phyloP scores from a whole-genome alignment of 768 basidiomycete species.

The Filobasidium floriforme region DNA sequence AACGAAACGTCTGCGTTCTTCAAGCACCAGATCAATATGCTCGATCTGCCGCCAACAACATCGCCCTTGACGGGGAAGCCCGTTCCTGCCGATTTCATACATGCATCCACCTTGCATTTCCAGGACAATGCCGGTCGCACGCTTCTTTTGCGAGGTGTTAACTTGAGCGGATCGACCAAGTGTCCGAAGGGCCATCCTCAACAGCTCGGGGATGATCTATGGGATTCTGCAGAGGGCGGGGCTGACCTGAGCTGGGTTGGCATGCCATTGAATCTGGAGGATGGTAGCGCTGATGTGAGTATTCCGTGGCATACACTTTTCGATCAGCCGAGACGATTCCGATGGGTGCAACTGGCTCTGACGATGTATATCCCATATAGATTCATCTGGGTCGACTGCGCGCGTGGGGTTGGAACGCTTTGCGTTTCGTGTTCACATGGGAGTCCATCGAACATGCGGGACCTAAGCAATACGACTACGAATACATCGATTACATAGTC shows the following conservation, averaged over 20 bases:
- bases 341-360: neutral
- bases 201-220: slow-evolving; percentile 65
- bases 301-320: too few species aligned
- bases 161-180: slow-evolving; percentile 82
- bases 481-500: slow-evolving; percentile 86
- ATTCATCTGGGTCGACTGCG: slow-evolving; percentile 73
- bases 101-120: slow-evolving; percentile 34
- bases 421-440: slow-evolving; percentile 82
- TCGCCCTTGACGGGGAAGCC: slow-evolving; percentile 42
- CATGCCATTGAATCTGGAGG: slow-evolving; percentile 72
- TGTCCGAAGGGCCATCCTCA: slow-evolving; percentile 65
- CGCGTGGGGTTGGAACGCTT: slow-evolving; percentile 88
- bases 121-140: slow-evolving; percentile 43
- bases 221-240: slow-evolving; percentile 67
- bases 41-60: slow-evolving; percentile 25
- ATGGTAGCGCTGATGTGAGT: slow-evolving; percentile 47
- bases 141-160: slow-evolving; percentile 83
- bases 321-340: neutral
- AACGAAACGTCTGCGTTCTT: neutral
- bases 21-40: slow-evolving; percentile 29
- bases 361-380: slow-evolving; percentile 45
- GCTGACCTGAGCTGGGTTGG: slow-evolving; percentile 56
- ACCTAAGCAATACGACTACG: slow-evolving; percentile 87
- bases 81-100: slow-evolving; percentile 40
- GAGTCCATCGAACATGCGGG: slow-evolving; percentile 88